These are phyloP conservation scores for Emericellopsis cladophorae DNA, from an alignment of 2,329 filamentous ascomycete species.

Conservation along the genomic window DNA sequence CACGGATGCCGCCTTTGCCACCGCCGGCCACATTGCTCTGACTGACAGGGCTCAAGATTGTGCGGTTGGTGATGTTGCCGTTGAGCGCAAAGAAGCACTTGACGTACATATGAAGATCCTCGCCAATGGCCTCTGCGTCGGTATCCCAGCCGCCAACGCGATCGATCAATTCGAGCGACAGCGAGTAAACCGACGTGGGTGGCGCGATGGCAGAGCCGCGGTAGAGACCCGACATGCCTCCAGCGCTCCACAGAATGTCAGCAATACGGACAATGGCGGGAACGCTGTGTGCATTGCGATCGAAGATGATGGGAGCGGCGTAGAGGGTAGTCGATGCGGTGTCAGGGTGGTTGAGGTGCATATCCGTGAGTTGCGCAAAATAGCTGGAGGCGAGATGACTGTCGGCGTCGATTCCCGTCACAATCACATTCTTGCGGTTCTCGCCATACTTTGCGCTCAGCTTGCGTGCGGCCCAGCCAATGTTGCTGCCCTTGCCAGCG, in stretches of 20 bases:
- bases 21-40: conserved; percentile 59
- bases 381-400: conserved; percentile 59
- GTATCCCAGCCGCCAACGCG: conserved; percentile 62
- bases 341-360: conserved; percentile 48
- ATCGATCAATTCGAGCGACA: conserved; percentile 54
- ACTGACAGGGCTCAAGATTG: conserved; percentile 56
- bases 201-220: conserved; percentile 50
- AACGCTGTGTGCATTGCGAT: conserved; percentile 58
- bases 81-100: conserved; percentile 68
- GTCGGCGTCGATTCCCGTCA: conserved; percentile 63
- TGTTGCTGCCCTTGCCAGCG: conserved; percentile 64
- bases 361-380: conserved; percentile 49
- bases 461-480: conserved; percentile 57
- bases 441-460: conserved; percentile 47
- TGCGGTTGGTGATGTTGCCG: conserved; percentile 51
- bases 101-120: conserved; percentile 67
- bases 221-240: conserved; percentile 58
- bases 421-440: conserved; percentile 46
- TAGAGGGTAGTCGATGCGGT: conserved; percentile 53
- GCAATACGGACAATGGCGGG: conserved; percentile 57
- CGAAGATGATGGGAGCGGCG: conserved; percentile 59
- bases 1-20: conserved; percentile 36
- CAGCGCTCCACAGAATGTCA: conserved; percentile 60
- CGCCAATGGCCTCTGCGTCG: conserved; percentile 58
- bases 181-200: conserved; percentile 62